Base-by-base conservation (phyloP, 345 rosid genomes). In the Rhodomyrtus tomentosa region DNA sequence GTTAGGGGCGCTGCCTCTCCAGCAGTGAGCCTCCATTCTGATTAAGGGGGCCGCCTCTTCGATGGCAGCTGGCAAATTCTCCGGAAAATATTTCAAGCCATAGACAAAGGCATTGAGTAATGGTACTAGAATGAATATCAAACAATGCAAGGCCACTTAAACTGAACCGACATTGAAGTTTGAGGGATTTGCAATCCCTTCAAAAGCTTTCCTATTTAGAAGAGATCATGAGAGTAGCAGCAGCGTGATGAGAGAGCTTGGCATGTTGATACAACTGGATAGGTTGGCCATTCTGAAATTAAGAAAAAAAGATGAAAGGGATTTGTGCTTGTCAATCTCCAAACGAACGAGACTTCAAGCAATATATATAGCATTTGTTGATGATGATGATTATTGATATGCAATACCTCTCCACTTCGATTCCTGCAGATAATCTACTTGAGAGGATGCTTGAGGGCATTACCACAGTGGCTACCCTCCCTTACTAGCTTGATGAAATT, bases 171-270 rank as follows among this genome's bases (percentile, higher is more conserved):
- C n/a, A n/a, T n/a, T n/a, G n/a, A n/a, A n/a, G n/a, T n/a, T n/a
- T n/a, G n/a, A n/a, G 91, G 59, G 58, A 80, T 20, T 25, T 91
- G 73, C 88, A 81, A 49, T 88, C 87, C 50, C 81, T 91, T 38
- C 91, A 91, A 62, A 91, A 91, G 89, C 87, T 89, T n/a, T 81
- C 86, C 54, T 84, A 59, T n/a, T 32, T 89, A 45, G 93, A 89
- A 84, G 91, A 32, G 81, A 87, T 56, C 83, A 87, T 1, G 86
- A 40, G 13, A 50, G 38, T 3, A 80, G 52, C 68, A 7, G 48
- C 45, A 55, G 12, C 5, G 72, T 86, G 38, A 25, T 85, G 82
- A 20, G 20, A 36, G 91, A 90, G 83, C 55, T 91, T 22, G 93
- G 91, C 79, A 89, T 52, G 83, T 54, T 91, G 38, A 84, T 73